Evolutionary conservation across 1,139 yeast species (phyloP).

Genomic region (Suhomyces panamericanus): DNA sequence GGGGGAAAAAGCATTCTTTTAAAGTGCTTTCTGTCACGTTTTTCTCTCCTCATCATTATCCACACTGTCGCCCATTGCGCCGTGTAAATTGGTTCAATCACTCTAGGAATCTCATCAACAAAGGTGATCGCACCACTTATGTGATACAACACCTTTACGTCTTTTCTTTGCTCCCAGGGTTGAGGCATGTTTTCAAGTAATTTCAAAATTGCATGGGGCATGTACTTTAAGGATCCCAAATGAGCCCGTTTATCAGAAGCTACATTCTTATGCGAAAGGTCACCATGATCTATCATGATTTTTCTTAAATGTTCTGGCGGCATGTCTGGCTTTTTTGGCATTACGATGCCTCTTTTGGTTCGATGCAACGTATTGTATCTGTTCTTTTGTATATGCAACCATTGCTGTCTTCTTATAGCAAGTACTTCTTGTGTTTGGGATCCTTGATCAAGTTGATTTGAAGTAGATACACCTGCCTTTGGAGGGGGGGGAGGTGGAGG

Average conservation of each 20-base stretch:
- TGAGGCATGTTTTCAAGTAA: conserved; percentile 95
- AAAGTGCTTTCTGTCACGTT: conserved; percentile 85
- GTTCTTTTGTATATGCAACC: conserved; percentile 59
- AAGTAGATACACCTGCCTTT: background rate
- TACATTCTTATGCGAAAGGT: conserved; percentile 74
- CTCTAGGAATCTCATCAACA: conserved; percentile 89
- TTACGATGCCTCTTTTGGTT: conserved; percentile 42
- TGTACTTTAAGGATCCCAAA: conserved; percentile 85
- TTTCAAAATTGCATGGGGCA: conserved; percentile 94
- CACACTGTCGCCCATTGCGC: conserved; percentile 98
- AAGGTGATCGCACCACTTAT: conserved; percentile 93
- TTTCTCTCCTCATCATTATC: conserved; percentile 91
- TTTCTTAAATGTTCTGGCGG: conserved; percentile 93
- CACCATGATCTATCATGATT: conserved; percentile 82
- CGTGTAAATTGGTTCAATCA: conserved; percentile 83
- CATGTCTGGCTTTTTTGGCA: conserved; percentile 74
- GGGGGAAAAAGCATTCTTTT: conserved; percentile 93
- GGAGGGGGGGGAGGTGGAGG: conserved; percentile 21
- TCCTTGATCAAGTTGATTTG: background rate
- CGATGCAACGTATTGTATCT: conserved; percentile 35
- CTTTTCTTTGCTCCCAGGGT: conserved; percentile 92
- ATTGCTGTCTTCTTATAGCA: conserved; percentile 54
- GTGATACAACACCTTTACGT: conserved; percentile 87
- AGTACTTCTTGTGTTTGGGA: conserved; percentile 27
- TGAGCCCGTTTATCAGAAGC: conserved; percentile 89